Conservation (phyloP, 345 rosid genomes). For the Populus davidiana region DNA sequence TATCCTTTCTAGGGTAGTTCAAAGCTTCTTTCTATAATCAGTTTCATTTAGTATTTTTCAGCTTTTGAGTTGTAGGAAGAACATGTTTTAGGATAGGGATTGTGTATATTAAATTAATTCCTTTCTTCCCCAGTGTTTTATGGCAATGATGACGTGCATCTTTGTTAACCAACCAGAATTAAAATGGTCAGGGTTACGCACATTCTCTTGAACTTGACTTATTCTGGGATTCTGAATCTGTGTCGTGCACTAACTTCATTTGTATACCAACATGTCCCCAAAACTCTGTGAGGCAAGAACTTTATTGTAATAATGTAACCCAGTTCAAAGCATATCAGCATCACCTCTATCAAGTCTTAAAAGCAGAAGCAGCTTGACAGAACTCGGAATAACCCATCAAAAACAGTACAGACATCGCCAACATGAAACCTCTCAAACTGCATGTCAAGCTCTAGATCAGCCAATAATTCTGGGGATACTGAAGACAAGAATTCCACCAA, state of each 20-base stretch:
- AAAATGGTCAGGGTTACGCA: background rate
- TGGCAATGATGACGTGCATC: constrained; percentile 9
- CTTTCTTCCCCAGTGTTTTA: background rate
- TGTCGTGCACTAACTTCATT: too few species aligned
- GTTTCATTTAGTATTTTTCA: constrained; percentile 18
- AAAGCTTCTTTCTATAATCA: constrained; percentile 14
- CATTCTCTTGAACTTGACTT: background rate
- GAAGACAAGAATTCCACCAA: constrained; percentile 78
- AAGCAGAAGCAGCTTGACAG: constrained; percentile 93
- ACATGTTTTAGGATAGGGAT: constrained; percentile 7
- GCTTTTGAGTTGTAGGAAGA: constrained; percentile 23
- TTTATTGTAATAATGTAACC: constrained; percentile 94
- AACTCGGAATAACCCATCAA: constrained; percentile 78
- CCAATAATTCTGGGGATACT: constrained; percentile 57
- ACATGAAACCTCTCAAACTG: constrained; percentile 72
- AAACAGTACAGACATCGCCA: constrained; percentile 85
- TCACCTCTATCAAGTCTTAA: constrained; percentile 68
- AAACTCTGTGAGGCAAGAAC: constrained; percentile 87
- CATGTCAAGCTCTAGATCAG: constrained; percentile 48
- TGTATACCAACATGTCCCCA: constrained; percentile 19
- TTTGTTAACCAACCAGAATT: background rate
- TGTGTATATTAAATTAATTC: constrained; percentile 15
- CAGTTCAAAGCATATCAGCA: constrained; percentile 90
- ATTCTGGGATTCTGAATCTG: too few species aligned
- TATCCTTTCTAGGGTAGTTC: constrained; percentile 16